These are phyloP conservation scores for Fusarium sambucinum DNA, from an alignment of 2,329 filamentous ascomycete species.

Conservation along the genomic window DNA sequence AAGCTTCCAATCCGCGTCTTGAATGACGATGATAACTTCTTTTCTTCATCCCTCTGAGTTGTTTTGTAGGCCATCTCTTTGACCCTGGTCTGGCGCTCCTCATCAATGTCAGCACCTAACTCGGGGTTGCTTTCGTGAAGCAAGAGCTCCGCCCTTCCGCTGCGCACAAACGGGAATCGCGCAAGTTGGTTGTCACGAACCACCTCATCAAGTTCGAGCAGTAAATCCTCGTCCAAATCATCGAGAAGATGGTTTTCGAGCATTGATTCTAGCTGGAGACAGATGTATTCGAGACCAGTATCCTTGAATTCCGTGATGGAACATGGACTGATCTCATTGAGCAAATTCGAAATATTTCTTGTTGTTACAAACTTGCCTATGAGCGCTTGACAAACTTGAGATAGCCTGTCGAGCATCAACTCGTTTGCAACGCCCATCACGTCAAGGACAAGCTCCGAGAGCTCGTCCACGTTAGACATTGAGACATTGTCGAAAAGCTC, in stretches of 20 bases:
- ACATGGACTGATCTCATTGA: conserved; percentile 88
- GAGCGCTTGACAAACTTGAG: conserved; percentile 87
- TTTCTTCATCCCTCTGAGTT: conserved; percentile 74
- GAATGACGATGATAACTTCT: conserved; percentile 69
- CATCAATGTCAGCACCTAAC: conserved; percentile 73
- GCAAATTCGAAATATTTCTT: conserved; percentile 84
- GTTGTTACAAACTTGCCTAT: conserved; percentile 87
- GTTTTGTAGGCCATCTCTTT: conserved; percentile 80
- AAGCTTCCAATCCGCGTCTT: conserved; percentile 71
- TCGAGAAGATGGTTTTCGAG: conserved; percentile 90
- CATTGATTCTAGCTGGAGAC: conserved; percentile 89
- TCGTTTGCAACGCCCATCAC: conserved; percentile 93
- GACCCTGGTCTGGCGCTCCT: conserved; percentile 76
- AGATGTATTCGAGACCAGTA: conserved; percentile 89
- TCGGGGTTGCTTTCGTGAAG: conserved; percentile 75
- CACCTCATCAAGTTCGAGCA: conserved; percentile 81
- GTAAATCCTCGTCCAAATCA: conserved; percentile 85
- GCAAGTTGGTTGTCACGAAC: conserved; percentile 86
- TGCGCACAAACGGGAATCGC: conserved; percentile 80
- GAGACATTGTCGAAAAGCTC: conserved; percentile 85
- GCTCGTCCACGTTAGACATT: conserved; percentile 79
- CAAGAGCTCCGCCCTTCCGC: conserved; percentile 75
- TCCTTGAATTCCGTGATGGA: conserved; percentile 88
- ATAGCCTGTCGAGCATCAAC: conserved; percentile 91
- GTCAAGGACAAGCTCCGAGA: conserved; percentile 89